These are phyloP conservation scores for Prunus yedoensis DNA, from an alignment of 331 rosid genomes.

Conservation along the genomic window DNA sequence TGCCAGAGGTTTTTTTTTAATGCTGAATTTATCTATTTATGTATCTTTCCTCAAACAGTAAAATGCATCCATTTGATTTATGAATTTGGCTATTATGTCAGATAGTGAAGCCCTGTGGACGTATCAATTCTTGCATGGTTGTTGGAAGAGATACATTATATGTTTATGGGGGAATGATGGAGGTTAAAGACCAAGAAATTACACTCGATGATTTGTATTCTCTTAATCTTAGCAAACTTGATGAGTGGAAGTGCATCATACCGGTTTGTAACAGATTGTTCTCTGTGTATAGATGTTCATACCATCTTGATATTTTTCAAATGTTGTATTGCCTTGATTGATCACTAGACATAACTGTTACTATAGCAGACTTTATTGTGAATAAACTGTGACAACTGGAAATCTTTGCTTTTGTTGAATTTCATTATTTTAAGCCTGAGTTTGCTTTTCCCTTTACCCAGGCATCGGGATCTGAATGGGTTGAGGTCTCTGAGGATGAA, in stretches of 20 bases:
- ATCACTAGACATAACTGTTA: neutral
- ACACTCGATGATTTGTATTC: conserved; percentile 91
- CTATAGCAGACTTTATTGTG: neutral
- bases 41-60: conserved; percentile 22
- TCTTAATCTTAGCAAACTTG: conserved; percentile 95
- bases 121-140: conserved; percentile 90
- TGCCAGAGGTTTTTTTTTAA: conserved; percentile 62
- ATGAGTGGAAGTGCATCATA: conserved; percentile 98
- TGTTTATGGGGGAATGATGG: conserved; percentile 96
- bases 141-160: conserved; percentile 85
- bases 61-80: conserved; percentile 26
- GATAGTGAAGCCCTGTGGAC: conserved; percentile 95
- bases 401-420: neutral
- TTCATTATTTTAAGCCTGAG: conserved; percentile 28
- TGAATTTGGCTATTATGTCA: conserved; percentile 32
- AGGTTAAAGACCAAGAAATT: conserved; percentile 83
- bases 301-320: neutral
- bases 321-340: neutral
- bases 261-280: conserved; percentile 57
- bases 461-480: conserved; percentile 97
- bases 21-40: conserved; percentile 25
- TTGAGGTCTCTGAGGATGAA: conserved; percentile 81
- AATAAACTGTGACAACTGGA: neutral
- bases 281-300: conserved; percentile 11
- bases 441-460: conserved; percentile 31